A percentile compares a stretch with the other conserved stretches of the same genome.
These are phyloP conservation scores for Choiromyces venosus DNA, from an alignment of 495 filamentous ascomycete species.

Conservation along the genomic window DNA sequence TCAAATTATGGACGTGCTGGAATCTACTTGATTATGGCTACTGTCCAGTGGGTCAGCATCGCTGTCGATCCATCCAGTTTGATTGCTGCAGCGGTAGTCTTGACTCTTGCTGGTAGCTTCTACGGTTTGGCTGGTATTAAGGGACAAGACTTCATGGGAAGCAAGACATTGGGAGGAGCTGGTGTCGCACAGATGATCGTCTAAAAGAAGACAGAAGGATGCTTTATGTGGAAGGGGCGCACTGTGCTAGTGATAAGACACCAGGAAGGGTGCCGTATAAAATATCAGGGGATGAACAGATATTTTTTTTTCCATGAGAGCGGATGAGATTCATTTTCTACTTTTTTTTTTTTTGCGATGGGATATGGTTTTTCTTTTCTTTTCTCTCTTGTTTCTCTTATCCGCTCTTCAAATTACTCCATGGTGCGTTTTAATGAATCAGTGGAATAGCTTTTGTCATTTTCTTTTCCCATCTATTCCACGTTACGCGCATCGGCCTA, in stretches of 20 bases:
- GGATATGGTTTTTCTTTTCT: slow-evolving; percentile 22
- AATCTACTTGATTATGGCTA: slow-evolving; percentile 75
- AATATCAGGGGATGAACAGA: background rate
- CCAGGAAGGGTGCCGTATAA: slow-evolving; percentile 6
- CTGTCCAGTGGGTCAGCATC: slow-evolving; percentile 74
- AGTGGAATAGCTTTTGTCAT: background rate
- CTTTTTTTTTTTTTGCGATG: slow-evolving; percentile 22
- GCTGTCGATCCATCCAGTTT: slow-evolving; percentile 56
- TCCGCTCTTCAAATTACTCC: background rate
- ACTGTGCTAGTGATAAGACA: background rate
- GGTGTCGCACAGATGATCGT: slow-evolving; percentile 99
- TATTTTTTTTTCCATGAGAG: slow-evolving; percentile 10
- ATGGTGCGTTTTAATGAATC: slow-evolving; percentile 33
- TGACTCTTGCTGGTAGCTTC: slow-evolving; percentile 70
- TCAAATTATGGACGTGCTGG: slow-evolving; percentile 96
- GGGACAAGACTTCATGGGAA: slow-evolving; percentile 89
- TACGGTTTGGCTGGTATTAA: slow-evolving; percentile 80
- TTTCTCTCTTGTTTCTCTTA: background rate
- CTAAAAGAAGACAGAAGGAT: slow-evolving; percentile 46
- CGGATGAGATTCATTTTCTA: slow-evolving; percentile 19
- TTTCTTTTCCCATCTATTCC: background rate
- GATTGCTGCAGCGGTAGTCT: slow-evolving; percentile 77
- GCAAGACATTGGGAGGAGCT: slow-evolving; percentile 92
- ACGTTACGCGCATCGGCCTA: background rate
- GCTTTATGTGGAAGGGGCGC: slow-evolving; percentile 7